Evolutionary conservation across 1,284 basidiomycete species (phyloP), one percentile per base, ranked within the genome.

Genomic region (Irpex sp.): DNA sequence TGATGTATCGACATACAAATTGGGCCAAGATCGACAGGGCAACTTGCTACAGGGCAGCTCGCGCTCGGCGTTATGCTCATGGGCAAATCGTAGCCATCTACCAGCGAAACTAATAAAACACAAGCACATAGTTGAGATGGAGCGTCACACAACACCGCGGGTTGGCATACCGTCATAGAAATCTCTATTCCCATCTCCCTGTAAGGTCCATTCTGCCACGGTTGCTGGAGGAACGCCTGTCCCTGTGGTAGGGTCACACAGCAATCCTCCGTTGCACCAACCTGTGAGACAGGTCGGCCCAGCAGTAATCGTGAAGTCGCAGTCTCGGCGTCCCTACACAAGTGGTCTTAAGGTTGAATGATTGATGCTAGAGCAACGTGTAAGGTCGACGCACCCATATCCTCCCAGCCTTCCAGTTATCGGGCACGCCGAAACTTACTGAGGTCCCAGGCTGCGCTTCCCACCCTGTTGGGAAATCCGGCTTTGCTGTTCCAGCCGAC

Each of bases 261-360:
- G 65, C 3, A 84, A 70, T 5, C 82, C 83, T n/a, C 83, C 79
- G 62, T 78, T 80, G 64, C 79, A 81, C 61, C 79, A 77, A 37
- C 81, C 82, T 38, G 75, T 73, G 1, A 78, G 63, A 63, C 82
- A 83, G 0, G 79, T 77, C 26, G 72, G 77, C 0, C 78, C 80
- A 3, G 56, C 44, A n/a, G 75, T 77, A 49, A 68, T 73, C 9
- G 73, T 73, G 68, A 83, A 83, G 61, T 82, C 71, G 64, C 81
- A 82, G 47, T 78, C 74, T 13, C 76, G 74, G 47, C 74, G 56
- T 1, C 75, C 73, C 73, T 74, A 51, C n/a, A n/a, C 48, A 44
- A 11, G 40, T 44, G 40, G 19, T 44, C 38, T 8, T 44, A 7
- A 11, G 15, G 17, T 1, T 17, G 15, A 51, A 7, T 21, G 13